These are phyloP conservation scores for Metschnikowia noctiluminum DNA, from an alignment of 805 yeast genomes.

Conservation along the genomic window DNA sequence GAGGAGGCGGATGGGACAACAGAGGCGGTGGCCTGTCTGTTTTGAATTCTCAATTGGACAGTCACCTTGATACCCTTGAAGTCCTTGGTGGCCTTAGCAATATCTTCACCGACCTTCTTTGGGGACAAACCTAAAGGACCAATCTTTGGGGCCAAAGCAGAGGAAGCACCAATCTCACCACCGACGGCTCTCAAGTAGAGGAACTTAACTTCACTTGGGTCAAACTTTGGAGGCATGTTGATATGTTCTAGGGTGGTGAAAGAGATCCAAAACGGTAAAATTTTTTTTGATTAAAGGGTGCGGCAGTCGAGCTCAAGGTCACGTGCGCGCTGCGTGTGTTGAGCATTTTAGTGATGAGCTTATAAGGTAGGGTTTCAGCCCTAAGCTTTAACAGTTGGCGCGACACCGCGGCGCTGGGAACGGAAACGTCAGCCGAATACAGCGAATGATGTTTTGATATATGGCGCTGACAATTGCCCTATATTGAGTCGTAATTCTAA, in stretches of 20 bases:
- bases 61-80: constrained; percentile 99
- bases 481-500: too few species aligned
- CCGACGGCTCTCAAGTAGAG: constrained; percentile 99
- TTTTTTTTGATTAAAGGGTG: constrained; percentile 14
- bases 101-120: constrained; percentile 99
- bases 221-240: constrained; percentile 95
- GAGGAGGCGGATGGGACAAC: constrained; percentile 99
- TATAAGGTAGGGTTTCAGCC: constrained; percentile 20
- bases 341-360: constrained; percentile 1
- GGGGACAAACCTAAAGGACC: constrained; percentile 99
- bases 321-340: constrained; percentile 11
- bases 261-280: constrained; percentile 11
- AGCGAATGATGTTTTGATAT: too few species aligned
- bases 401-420: too few species aligned
- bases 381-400: constrained; percentile 4
- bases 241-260: constrained; percentile 16
- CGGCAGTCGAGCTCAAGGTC: constrained; percentile 11
- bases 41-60: constrained; percentile 96
- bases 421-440: too few species aligned
- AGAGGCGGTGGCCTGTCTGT: constrained; percentile 99
- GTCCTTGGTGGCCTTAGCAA: constrained; percentile 98
- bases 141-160: constrained; percentile 99
- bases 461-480: too few species aligned
- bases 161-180: constrained; percentile 99
- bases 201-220: constrained; percentile 97